Evolutionary conservation across 208 protist genomes (phyloP).

Genomic region (Porcisia hertigi): DNA sequence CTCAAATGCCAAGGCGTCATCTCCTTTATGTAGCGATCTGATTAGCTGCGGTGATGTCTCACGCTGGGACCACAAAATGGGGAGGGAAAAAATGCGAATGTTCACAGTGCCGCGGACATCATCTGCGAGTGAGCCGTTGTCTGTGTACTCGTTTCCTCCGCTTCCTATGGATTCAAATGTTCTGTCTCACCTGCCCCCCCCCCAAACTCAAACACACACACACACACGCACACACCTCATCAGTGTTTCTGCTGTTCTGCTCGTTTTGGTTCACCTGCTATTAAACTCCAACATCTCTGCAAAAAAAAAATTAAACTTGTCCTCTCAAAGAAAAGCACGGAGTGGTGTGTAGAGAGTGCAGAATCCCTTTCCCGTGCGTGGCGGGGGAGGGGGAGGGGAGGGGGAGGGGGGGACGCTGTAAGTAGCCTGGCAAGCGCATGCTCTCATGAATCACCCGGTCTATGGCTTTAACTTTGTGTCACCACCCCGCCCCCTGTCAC

Average conservation of each 20-base stretch:
- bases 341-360: background rate
- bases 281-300: background rate
- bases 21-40: too few relatives aligned
- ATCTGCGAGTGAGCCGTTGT: background rate
- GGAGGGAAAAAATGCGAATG: background rate
- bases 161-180: background rate
- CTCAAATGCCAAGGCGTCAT: too few relatives aligned
- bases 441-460: background rate
- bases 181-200: background rate
- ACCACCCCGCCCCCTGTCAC: background rate
- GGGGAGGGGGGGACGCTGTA: too few relatives aligned
- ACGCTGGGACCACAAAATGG: too few relatives aligned
- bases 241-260: background rate
- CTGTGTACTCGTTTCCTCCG: background rate
- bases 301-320: background rate
- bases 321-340: background rate
- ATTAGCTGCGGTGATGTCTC: background rate
- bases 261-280: conserved; percentile 2
- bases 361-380: background rate
- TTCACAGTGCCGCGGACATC: background rate
- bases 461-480: background rate
- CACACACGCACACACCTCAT: background rate
- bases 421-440: background rate
- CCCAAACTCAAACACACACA: background rate
- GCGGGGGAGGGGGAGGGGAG: too few relatives aligned